Percentiles rank a stretch among this genome's conserved stretches.
Evolutionary conservation across 2,329 filamentous ascomycete species (phyloP).

Genomic region (Venturia effusa): DNA sequence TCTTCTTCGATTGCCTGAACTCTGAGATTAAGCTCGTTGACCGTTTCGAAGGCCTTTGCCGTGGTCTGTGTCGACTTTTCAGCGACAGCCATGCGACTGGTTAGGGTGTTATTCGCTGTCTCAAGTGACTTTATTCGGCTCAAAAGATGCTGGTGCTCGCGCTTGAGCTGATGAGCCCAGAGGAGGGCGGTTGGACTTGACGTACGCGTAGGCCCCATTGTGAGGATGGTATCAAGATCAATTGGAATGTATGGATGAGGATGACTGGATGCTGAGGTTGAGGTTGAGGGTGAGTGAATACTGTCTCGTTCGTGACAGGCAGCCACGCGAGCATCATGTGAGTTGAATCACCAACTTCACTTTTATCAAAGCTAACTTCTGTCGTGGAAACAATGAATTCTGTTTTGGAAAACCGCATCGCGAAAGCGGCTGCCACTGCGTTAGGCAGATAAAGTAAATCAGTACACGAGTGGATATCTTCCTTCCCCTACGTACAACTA

Average conservation of each 20-base stretch:
- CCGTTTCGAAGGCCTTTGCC: neutral
- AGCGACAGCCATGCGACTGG: neutral
- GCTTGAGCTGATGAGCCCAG: conserved; percentile 30
- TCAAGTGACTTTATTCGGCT: conserved; percentile 27
- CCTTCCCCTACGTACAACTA: neutral
- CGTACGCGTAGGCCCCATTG: conserved; percentile 11
- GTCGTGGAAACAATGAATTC: neutral
- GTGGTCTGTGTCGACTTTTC: neutral
- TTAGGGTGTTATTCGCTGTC: neutral
- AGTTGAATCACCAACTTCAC: neutral
- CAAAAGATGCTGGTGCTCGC: conserved; percentile 25
- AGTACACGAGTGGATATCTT: neutral
- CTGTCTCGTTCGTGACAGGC: neutral
- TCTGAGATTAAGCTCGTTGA: neutral
- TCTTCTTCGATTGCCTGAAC: neutral
- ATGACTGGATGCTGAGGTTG: neutral
- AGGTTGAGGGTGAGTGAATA: neutral
- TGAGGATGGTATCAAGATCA: neutral
- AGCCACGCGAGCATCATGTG: neutral
- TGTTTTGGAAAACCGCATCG: neutral
- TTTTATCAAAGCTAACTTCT: neutral
- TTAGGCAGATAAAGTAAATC: neutral
- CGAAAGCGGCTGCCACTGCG: neutral
- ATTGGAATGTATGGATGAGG: neutral
- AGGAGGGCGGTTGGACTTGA: conserved; percentile 21